Base-by-base conservation (phyloP, 306 rosid genomes). In the Cicer pinnatifidum region DNA sequence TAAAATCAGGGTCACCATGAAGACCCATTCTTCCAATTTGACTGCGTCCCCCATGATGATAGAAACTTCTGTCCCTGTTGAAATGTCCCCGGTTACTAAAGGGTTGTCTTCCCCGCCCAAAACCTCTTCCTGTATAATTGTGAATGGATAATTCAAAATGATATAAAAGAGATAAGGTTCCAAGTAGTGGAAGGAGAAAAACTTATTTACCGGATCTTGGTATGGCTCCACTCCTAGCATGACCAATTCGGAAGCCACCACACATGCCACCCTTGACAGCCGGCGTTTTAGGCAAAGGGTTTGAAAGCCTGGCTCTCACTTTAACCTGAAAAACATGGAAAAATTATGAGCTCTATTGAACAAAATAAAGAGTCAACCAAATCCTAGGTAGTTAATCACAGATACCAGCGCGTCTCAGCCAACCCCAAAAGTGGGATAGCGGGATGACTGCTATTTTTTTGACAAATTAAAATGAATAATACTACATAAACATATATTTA, bases 271-370 rank as follows among this genome's bases (percentile, higher is more conserved):
- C 93, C 77, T 89, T 91, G 59, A 91, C 91, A 72, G 89, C 91
- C 72, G 85, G 96, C 44, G 86, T 91, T 88, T 88, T 91, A 47
- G 97, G 97, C 83, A 86, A 46, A 61, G 97, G 97, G 78, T 91
- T 91, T 88, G 96, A 88, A 50, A 91, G 93, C 82, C 97, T 88
- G n/a, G 96, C 96, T 73, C 89, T 89, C 72, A 89, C 85, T 86
- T 91, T 89, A 59, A 67, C 65, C 96, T 90, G 73, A 63, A 45
- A 76, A 53, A 48, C n/a, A 68, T 59, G 46, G 45, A 20, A 62
- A 78, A 60, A 23, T 37, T 56, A 73, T 52, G 63, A 66, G 52
- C 54, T 45, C 53, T 54, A 48, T 66, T 40, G 28, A 43, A 59
- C 59, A 73, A 67, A 67, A 19, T 40, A 20, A 69, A 6, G 12